These are phyloP conservation scores for Elymus sibiricus DNA, from an alignment of 176 grass and related monocot genomes.

Conservation along the genomic window DNA sequence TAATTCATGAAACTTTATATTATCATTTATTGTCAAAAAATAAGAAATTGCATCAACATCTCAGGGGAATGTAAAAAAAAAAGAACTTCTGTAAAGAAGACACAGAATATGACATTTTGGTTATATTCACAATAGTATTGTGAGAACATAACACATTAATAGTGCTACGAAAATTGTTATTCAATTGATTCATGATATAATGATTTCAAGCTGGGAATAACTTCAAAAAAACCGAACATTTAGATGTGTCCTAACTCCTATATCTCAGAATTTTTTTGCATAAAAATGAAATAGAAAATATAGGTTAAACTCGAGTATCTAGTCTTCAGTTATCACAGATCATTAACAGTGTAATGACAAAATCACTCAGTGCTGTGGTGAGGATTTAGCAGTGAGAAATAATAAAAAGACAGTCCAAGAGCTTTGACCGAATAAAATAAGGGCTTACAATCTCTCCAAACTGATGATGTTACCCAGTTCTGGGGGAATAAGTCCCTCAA, in stretches of 20 bases:
- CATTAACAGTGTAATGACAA: background rate
- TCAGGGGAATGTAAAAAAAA: background rate
- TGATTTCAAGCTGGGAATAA: background rate
- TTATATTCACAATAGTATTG: background rate
- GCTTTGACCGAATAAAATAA: conserved; percentile 12
- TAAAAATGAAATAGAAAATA: background rate
- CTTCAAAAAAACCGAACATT: background rate
- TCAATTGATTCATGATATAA: conserved; percentile 15
- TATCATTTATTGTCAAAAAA: background rate
- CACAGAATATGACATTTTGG: background rate
- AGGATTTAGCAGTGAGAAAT: conserved; percentile 26
- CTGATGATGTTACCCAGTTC: conserved; percentile 62
- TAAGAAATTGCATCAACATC: background rate
- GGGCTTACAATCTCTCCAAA: conserved; percentile 74
- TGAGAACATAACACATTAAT: background rate
- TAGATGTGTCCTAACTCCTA: too few relatives aligned
- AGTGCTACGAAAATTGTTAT: background rate
- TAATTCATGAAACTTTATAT: conserved; percentile 31
- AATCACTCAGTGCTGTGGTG: background rate
- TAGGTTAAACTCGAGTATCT: background rate
- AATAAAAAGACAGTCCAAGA: background rate
- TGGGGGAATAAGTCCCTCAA: conserved; percentile 68
- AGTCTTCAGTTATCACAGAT: conserved; percentile 17
- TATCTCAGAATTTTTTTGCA: too few relatives aligned
- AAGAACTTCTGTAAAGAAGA: background rate